Evolutionary conservation across 2,329 filamentous ascomycete species (phyloP).

Genomic region (Didymella keratinophila): DNA sequence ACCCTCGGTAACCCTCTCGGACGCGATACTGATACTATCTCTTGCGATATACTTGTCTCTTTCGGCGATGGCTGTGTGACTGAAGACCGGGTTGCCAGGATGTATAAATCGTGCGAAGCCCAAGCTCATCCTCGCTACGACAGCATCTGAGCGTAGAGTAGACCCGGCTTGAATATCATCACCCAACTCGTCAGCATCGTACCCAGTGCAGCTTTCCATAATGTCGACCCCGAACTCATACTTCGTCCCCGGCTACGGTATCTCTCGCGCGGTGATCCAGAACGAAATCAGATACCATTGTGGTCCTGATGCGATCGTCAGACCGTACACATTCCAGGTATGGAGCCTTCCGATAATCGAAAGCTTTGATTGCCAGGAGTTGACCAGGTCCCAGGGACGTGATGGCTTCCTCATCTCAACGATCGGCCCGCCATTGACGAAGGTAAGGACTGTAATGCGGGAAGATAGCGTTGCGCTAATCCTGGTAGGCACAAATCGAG

Average conservation of each 20-base stretch:
- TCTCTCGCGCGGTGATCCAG: constrained; percentile 55
- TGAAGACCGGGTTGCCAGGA: constrained; percentile 15
- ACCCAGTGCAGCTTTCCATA: neutral
- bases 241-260: constrained; percentile 54
- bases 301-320: constrained; percentile 53
- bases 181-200: constrained; percentile 6
- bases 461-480: constrained; percentile 22
- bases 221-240: constrained; percentile 50
- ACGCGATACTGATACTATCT: constrained; percentile 14
- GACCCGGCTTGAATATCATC: constrained; percentile 22
- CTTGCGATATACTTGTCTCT: constrained; percentile 21
- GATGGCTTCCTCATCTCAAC: constrained; percentile 55
- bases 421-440: constrained; percentile 51
- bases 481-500: constrained; percentile 51
- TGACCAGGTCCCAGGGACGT: constrained; percentile 46
- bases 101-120: constrained; percentile 36
- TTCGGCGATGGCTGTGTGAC: constrained; percentile 20
- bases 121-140: constrained; percentile 26
- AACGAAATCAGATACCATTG: constrained; percentile 55
- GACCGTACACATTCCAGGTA: constrained; percentile 55
- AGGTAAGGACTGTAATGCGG: constrained; percentile 36
- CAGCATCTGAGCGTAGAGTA: constrained; percentile 23
- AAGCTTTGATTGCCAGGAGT: neutral
- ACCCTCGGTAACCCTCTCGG: constrained; percentile 12
- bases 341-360: neutral